Base-by-base conservation (phyloP, 2,329 filamentous ascomycete genomes). In the Corinectria fuckeliana region DNA sequence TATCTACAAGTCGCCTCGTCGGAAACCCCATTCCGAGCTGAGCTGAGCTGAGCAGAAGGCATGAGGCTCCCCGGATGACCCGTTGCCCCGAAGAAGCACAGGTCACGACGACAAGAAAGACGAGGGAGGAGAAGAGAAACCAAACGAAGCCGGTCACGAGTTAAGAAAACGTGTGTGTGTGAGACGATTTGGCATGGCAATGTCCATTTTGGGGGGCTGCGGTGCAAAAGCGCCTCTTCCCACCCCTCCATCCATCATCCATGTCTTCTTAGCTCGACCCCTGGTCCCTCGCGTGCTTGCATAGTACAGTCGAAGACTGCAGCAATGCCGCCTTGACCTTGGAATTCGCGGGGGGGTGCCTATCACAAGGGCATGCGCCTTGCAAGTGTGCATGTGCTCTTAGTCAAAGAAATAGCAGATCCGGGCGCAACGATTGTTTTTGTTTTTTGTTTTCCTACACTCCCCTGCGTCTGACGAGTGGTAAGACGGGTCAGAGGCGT, bases 221-320 rank as follows among this genome's bases (percentile, higher is more conserved):
- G 8, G 7, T 23, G 20, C 11, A 23, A 21, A 42, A 23, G 21
- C 38, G 38, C 38, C 38, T 42, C 38, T 23, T 42, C 21, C 48
- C 28, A 41, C 26, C 42, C 44, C 47, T 47, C 47, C 47, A 50
- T 48, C 53, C 30, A 16, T 45, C 32, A 34, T n/a, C 32, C n/a
- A n/a, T n/a, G n/a, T n/a, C n/a, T n/a, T 34, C 32, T 34, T 34
- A n/a, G 32, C 32, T 8, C 32, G 14, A 14, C 32, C 32, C 32
- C 30, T 34, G 32, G 39, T 47, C 47, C 41, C 56, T 58, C 42
- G 44, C 51, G 38, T 58, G 56, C 50, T 36, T 36, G 2, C 32
- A 16, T 16, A 34, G 6, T 16, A 36, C n/a, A 36, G 16, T 18
- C n/a, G n/a, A n/a, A n/a, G n/a, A n/a, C 10, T 18, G n/a, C 10